Conservation (phyloP, 2,329 filamentous ascomycete species). For the Aspergillus novofumigatus region DNA sequence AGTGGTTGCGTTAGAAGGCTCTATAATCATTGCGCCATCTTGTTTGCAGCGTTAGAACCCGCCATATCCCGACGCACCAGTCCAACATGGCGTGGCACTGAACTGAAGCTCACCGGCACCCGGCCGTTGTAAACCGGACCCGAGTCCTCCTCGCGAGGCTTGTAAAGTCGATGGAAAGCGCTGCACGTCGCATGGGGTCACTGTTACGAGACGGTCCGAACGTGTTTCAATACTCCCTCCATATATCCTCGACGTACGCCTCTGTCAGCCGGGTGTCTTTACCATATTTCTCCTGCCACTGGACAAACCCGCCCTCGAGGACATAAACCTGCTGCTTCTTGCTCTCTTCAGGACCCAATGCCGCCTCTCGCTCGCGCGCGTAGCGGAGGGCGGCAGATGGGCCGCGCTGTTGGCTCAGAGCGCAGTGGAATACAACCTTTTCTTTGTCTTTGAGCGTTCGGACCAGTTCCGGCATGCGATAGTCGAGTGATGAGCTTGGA, state of each 20-base stretch:
- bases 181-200: not conserved
- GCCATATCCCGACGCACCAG: not conserved
- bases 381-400: slow-evolving; percentile 80
- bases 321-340: slow-evolving; percentile 70
- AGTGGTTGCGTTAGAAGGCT: not conserved
- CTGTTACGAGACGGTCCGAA: too few species aligned
- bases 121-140: not conserved
- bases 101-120: not conserved
- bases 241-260: slow-evolving; percentile 78
- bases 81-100: not conserved
- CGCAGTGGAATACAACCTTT: slow-evolving; percentile 90
- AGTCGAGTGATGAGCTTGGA: slow-evolving; percentile 69
- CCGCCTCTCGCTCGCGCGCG: slow-evolving; percentile 56
- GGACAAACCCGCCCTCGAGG: slow-evolving; percentile 76
- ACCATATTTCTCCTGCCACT: slow-evolving; percentile 82
- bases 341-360: slow-evolving; percentile 40
- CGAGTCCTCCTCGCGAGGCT: not conserved
- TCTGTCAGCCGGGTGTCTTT: slow-evolving; percentile 77
- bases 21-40: not conserved
- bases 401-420: slow-evolving; percentile 83
- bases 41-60: not conserved
- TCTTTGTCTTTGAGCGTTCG: slow-evolving; percentile 72
- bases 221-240: slow-evolving; percentile 53
- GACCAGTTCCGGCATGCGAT: slow-evolving; percentile 75
- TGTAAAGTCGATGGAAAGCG: not conserved